A percentile compares a stretch with the other conserved stretches of the same genome.
Conservation (phyloP, 2,329 filamentous ascomycete species). For the Ascomycota sp. region DNA sequence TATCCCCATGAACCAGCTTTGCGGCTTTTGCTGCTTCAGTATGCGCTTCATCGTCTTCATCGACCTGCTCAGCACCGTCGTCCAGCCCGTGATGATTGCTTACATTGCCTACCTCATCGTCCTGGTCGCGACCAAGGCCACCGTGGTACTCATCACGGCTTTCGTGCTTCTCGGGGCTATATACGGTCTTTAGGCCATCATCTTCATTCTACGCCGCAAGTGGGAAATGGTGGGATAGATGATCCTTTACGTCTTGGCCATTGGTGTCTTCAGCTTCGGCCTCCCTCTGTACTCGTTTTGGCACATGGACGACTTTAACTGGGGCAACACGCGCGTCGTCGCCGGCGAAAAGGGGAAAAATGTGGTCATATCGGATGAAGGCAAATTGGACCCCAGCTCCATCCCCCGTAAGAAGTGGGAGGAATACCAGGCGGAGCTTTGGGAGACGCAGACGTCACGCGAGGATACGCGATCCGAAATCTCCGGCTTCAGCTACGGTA, state of each 20-base stretch:
- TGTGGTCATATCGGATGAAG: conserved; percentile 85
- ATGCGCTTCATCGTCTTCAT: conserved; percentile 97
- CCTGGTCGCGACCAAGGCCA: conserved; percentile 38
- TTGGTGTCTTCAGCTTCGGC: conserved; percentile 78
- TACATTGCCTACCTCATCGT: conserved; percentile 86
- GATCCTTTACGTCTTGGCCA: conserved; percentile 80
- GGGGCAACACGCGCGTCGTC: conserved; percentile 96
- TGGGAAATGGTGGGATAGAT: conserved; percentile 99
- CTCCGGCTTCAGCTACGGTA: conserved; percentile 88
- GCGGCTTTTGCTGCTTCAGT: conserved; percentile 98
- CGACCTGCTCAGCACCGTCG: conserved; percentile 75
- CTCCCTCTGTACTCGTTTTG: conserved; percentile 92
- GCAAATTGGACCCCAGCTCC: conserved; percentile 82
- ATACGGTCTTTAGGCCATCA: conserved; percentile 89
- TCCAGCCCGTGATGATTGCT: conserved; percentile 76
- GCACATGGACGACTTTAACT: conserved; percentile 99
- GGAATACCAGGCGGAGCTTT: conserved; percentile 93
- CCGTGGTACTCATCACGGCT: conserved; percentile 57
- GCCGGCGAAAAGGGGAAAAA: conserved; percentile 86
- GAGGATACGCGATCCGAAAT: conserved; percentile 68
- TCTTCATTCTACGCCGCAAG: conserved; percentile 89
- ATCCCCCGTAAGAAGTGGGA: conserved; percentile 99
- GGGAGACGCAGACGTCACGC: conserved; percentile 78
- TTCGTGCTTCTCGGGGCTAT: conserved; percentile 88
- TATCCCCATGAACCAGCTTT: conserved; percentile 80